Base-by-base conservation (phyloP, 768 basidiomycete genomes). In the Gloeophyllum trabeum region DNA sequence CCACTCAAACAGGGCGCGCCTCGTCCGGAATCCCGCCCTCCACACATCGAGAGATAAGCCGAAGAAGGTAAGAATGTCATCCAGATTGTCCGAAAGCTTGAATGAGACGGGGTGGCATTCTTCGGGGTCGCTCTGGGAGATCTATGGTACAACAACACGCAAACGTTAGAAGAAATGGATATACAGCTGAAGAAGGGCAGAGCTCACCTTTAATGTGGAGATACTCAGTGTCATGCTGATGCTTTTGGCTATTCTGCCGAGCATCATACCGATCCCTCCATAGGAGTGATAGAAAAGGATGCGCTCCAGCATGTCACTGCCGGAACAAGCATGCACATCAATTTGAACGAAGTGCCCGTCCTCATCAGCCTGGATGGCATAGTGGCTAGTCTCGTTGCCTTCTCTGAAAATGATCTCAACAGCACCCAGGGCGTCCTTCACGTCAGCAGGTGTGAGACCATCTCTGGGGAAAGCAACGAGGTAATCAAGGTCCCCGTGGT, bases 401-500 rank as follows among this genome's bases (percentile, higher is more conserved):
- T 68, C 65, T 56, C 68, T 57, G 21, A 65, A 61, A 13, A 73
- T 65, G 36, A 65, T 63, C 47, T 67, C 57, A 30, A 54, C 60
- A 13, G 79, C 79, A 6, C 71, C 67, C 4, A 83, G 59, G 13
- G 63, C 54, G 3, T 44, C 41, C 48, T 66, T 60, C 4, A 62
- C 40, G 22, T 52, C 47, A 21, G 49, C 48, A 18, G 40, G 50
- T 5, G 25, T 41, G 10, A 48, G 18, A 7, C 51, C 45, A 0
- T 38, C 34, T 24, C 51, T 60, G 5, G 81, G 73, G n/a, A 51
- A 48, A 26, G 69, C 64, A 3, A 81, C 81, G 18, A 80, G 57
- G 40, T 83, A 71, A 54, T 86, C 84, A 19, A 87, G 51, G 51
- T 87, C 84, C 1, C 83, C 83, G 47, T 81, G 64, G 54, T 78